Conservation (phyloP, 305 asterid genomes). For the Fraxinus sp. region DNA sequence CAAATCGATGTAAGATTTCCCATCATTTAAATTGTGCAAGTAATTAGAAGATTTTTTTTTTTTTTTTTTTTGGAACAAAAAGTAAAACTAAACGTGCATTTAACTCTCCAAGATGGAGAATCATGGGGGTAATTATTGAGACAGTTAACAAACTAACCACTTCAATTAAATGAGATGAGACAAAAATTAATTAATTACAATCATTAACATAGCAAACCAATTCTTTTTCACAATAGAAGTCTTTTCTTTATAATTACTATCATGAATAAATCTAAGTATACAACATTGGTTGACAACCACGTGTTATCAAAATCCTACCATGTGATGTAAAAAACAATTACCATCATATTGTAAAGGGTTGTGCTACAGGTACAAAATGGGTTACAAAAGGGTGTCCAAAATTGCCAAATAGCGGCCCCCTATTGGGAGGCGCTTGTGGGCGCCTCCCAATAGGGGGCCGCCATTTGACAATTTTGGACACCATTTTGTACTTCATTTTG, state of each 20-base stretch:
- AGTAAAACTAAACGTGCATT: conserved; percentile 10
- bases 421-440: too few species aligned
- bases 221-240: conserved; percentile 27
- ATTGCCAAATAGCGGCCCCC: too few species aligned
- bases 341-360: too few species aligned
- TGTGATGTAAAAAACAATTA: conserved; percentile 6
- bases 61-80: background rate
- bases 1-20: background rate
- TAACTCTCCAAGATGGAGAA: conserved; percentile 29
- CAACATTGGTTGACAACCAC: too few species aligned
- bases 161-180: conserved; percentile 21
- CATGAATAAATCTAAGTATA: too few species aligned
- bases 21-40: background rate
- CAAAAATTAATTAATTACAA: conserved; percentile 30
- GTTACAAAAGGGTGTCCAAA: too few species aligned
- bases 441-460: too few species aligned
- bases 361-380: too few species aligned
- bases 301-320: too few species aligned
- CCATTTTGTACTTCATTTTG: too few species aligned
- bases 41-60: background rate
- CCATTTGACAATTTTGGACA: too few species aligned
- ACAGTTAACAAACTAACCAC: conserved; percentile 36
- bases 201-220: conserved; percentile 36
- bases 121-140: conserved; percentile 45
- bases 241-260: background rate